These are phyloP conservation scores for Colletotrichum sp. DNA, from an alignment of 2,329 filamentous ascomycete genomes.

Conservation along the genomic window DNA sequence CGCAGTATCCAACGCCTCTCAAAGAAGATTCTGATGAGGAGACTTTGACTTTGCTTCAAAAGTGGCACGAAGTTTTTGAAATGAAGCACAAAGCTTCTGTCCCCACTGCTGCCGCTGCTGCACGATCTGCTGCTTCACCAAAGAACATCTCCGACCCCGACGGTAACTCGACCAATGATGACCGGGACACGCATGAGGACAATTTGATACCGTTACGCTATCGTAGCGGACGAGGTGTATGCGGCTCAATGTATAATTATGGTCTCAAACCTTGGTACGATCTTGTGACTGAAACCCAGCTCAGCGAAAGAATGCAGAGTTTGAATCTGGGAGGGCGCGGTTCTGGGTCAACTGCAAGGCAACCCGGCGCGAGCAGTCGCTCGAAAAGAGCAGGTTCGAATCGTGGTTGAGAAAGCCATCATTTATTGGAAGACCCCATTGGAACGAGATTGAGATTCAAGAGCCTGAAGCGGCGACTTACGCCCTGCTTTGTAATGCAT, in stretches of 20 bases:
- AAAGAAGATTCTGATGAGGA: neutral
- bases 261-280: neutral
- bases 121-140: neutral
- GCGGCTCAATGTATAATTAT: neutral
- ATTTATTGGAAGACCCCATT: neutral
- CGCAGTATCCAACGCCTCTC: neutral
- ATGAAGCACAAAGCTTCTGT: neutral
- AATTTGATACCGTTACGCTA: neutral
- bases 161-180: neutral
- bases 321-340: neutral
- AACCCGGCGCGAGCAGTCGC: neutral
- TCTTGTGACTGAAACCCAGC: neutral
- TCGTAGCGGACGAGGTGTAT: neutral
- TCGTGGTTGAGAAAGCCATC: neutral
- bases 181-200: neutral
- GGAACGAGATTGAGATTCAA: neutral
- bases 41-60: neutral
- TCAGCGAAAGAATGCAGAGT: neutral
- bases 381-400: neutral
- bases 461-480: neutral
- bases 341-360: accelerated
- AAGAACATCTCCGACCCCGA: neutral
- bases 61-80: neutral
- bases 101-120: neutral
- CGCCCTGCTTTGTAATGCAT: neutral